Conservation (phyloP, 306 rosid species). For the Cicer chorassanicum region DNA sequence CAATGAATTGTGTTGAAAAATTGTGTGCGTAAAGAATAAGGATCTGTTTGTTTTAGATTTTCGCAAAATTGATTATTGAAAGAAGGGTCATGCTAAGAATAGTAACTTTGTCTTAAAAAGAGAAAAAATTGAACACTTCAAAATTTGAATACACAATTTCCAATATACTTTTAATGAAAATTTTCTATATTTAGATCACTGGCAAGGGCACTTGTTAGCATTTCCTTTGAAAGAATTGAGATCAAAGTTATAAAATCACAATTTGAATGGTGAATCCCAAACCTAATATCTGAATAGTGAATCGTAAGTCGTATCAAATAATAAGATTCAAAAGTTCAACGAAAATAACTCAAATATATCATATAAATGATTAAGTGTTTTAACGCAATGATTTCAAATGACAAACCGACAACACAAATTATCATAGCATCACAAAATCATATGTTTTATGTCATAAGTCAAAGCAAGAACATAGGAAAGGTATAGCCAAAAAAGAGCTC, state of each 20-base stretch:
- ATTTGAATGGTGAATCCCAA: no score
- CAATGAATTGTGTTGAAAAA: slow-evolving; percentile 16
- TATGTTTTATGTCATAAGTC: background rate
- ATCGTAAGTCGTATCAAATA: background rate
- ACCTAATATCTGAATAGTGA: background rate
- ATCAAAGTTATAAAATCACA: background rate
- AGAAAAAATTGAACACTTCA: no score
- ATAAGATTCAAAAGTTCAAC: background rate
- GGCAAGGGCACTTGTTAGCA: no score
- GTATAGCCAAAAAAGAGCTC: slow-evolving; percentile 5
- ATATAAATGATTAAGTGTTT: background rate
- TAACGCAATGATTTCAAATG: background rate
- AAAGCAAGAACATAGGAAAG: slow-evolving; percentile 1
- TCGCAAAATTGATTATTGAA: background rate
- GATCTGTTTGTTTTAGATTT: background rate
- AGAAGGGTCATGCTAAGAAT: no score
- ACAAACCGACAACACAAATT: background rate
- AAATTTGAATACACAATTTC: no score
- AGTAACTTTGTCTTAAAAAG: no score
- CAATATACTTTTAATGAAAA: no score
- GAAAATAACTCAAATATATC: slow-evolving; percentile 18
- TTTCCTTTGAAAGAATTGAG: background rate
- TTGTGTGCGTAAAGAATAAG: background rate
- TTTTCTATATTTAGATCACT: no score
- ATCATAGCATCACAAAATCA: background rate